Evolutionary conservation across 23 red algal genomes (phyloP), one percentile per base, ranked within the genome.

Genomic region (Cyanidium caldarium): DNA sequence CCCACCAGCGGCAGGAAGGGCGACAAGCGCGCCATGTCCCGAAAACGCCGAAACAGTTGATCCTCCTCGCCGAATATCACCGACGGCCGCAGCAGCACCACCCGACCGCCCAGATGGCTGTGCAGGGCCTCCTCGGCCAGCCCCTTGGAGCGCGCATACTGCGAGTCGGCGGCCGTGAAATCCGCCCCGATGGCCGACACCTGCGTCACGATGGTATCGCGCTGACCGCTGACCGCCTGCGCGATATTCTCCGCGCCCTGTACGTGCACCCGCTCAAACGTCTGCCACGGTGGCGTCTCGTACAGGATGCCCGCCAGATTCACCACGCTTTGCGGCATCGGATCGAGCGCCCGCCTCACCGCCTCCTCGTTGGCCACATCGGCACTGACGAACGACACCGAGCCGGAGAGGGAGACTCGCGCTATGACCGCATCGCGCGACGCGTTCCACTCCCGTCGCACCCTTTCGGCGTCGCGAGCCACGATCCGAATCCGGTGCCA

Each of bases 241-340:
- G 87, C 79, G 2, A 94, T 84, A 26, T 67, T 46, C 15, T 36
- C 69, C 0, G 78, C 76, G 44, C 58, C 82, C 37, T 80, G 31
- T n/a, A 65, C 35, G 44, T 94, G 87, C 39, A 94, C 73, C 26
- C 38, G 23, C 29, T 77, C 23, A 69, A 94, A 94, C 33, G 87
- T 84, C 41, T 38, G 45, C 33, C 67, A 16, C 0, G 61, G 81
- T 5, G 51, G 51, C 2, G 87, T 79, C 74, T 84, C 81, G 68
- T 94, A 80, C n/a, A 94, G 73, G 35, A 94, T 84, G 1, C 87
- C 87, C n/a, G 79, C 80, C 43, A 77, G 76, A 20, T 94, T 94
- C 17, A 84, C 68, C 20, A 94, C 87, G 68, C 82, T 65, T 29
- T 73, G 77, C 56, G 80, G 65, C 33, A 66, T 73, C 10, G 51